Percentiles rank a stretch among this genome's conserved stretches.
phyloP scores from a whole-genome alignment of 2,329 filamentous ascomycete genomes.

The Neopestalotiopsis clavispora region DNA sequence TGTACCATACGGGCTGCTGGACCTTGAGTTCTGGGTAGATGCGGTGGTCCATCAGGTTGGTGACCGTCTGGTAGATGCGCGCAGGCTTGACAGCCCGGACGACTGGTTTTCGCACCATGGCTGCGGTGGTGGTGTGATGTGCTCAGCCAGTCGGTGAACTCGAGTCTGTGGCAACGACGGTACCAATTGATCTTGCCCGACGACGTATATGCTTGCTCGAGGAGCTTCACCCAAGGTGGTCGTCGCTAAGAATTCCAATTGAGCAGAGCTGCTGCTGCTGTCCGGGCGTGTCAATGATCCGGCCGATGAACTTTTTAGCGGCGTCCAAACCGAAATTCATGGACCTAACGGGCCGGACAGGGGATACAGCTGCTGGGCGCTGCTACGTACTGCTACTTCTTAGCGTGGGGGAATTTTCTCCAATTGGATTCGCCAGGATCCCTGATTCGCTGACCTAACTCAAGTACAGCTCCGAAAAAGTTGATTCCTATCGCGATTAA shows the following conservation, averaged over 20 bases:
- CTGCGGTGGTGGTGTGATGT: constrained; percentile 19
- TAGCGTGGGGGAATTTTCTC: constrained; percentile 3
- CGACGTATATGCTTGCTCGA: neutral
- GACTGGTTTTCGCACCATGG: constrained; percentile 36
- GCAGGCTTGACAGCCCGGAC: constrained; percentile 41
- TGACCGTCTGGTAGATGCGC: constrained; percentile 49
- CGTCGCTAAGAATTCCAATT: neutral
- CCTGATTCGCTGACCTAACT: constrained; percentile 3
- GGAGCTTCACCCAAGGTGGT: neutral
- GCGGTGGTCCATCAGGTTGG: constrained; percentile 40
- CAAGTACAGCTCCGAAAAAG: neutral
- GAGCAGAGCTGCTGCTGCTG: neutral
- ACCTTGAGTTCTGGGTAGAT: constrained; percentile 33
- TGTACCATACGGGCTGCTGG: constrained; percentile 53
- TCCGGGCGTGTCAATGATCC: constrained; percentile 14
- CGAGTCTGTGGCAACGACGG: neutral
- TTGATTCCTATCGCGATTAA: neutral
- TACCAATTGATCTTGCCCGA: neutral
- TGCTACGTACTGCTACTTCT: neutral
- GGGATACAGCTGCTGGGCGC: neutral
- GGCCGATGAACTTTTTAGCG: constrained; percentile 17
- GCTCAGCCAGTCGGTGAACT: constrained; percentile 13
- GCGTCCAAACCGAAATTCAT: neutral
- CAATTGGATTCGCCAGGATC: constrained; percentile 2
- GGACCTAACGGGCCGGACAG: neutral